phyloP scores from a whole-genome alignment of 306 rosid genomes.

The Hippophae rhamnoides region DNA sequence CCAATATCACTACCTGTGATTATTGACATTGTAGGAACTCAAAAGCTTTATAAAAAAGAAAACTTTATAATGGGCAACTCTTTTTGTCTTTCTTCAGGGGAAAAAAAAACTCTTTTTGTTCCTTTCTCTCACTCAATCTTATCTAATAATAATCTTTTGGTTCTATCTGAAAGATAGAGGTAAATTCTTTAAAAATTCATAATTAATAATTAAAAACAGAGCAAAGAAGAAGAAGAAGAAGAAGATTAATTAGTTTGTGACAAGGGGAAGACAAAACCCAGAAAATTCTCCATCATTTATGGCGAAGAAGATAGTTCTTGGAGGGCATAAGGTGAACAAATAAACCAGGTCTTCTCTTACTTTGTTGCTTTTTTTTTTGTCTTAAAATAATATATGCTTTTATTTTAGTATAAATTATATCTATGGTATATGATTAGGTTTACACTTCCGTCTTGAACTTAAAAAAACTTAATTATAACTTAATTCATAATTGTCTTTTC shows the following conservation, averaged over 20 bases:
- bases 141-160: not conserved
- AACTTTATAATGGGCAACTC: constrained; percentile 1
- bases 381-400: constrained; percentile 3
- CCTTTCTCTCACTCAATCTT: constrained; percentile 2
- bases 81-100: constrained; percentile 9
- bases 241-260: constrained; percentile 43
- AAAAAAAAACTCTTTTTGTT: constrained; percentile 3
- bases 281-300: constrained; percentile 66
- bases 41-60: constrained; percentile 15
- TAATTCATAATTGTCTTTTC: no score
- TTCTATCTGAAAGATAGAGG: not conserved
- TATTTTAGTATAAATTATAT: not conserved
- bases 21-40: constrained; percentile 54
- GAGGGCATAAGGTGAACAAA: constrained; percentile 42
- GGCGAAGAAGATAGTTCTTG: constrained; percentile 40
- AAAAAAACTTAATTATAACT: no score
- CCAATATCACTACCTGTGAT: constrained; percentile 56
- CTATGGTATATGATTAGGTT: no score
- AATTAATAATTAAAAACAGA: constrained; percentile 8
- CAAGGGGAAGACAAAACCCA: constrained; percentile 75
- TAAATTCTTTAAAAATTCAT: not conserved
- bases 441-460: no score
- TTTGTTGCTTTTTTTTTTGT: constrained; percentile 28
- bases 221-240: constrained; percentile 23
- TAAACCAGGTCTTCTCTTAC: constrained; percentile 34